Base-by-base conservation (phyloP, 352 stramenopile genomes). In the Phytophthora sansomeana region DNA sequence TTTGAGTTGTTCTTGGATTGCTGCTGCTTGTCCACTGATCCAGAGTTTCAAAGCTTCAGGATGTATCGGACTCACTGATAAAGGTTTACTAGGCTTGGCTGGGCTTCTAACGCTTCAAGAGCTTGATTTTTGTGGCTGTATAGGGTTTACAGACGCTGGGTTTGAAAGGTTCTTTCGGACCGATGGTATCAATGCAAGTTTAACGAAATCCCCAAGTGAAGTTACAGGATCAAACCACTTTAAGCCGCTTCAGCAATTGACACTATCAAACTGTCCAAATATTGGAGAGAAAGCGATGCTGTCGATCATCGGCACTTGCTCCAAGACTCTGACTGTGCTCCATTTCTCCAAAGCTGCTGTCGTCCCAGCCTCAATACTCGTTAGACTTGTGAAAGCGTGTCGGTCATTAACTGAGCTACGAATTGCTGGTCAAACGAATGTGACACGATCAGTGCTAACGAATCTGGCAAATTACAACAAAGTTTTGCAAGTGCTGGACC, bases 11-110 rank as follows among this genome's bases (percentile, higher is more conserved):
- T 78, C 70, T 13, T 91, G 77, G 69, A 83, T 95, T 28, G 70
- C 80, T n/a, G 74, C 83, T 2, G 76, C 80, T 1, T 92, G 80
- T 72, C 85, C 87, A 35, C 68, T 83, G 35, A 53, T 95, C 10
- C 41, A 67, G 13, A 75, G 53, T 17, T 44, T 95, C 21, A 79
- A 83, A 10, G 68, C 69, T 14, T 73, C 80, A 1, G 47, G 67
- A 3, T 92, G 81, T 49, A 16, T 63, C 9, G n/a, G 42, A 3
- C 63, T 93, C 11, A 81, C 70, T 29, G 87, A 93, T 46, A 92
- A 91, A 67, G 84, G 76, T 4, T 26, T 90, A 2, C 48, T 73
- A 1, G 65, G 74, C 19, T 68, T 95, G 26, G 76, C 80, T 17
- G 85, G 74, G 48, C 64, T 92, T 26, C 52, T 70, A 1, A 69